These are phyloP conservation scores for Backusella tarrabulga DNA, from an alignment of 192 early-diverging fungal species.

Conservation along the genomic window DNA sequence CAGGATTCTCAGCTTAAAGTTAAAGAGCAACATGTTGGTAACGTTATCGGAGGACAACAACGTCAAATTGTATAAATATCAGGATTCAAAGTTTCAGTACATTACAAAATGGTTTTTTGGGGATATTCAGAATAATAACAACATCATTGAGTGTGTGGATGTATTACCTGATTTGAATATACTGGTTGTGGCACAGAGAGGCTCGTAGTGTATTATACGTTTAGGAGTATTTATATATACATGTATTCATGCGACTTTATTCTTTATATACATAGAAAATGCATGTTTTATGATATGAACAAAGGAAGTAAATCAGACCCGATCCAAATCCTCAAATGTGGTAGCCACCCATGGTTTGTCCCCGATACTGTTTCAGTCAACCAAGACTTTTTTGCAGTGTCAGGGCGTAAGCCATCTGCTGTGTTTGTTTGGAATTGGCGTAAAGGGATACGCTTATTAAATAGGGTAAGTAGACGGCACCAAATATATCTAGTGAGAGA, in stretches of 20 bases:
- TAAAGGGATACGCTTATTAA: slow-evolving; percentile 29
- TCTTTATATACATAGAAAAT: slow-evolving; percentile 24
- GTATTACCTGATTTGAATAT: slow-evolving; percentile 34
- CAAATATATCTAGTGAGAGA: not conserved
- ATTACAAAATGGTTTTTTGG: slow-evolving; percentile 27
- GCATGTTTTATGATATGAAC: slow-evolving; percentile 36
- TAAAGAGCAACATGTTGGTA: slow-evolving; percentile 19
- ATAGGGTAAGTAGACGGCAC: slow-evolving; percentile 15
- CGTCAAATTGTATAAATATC: slow-evolving; percentile 26
- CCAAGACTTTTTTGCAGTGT: slow-evolving; percentile 32
- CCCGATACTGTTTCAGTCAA: slow-evolving; percentile 31
- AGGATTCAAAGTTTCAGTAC: slow-evolving; percentile 10
- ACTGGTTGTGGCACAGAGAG: slow-evolving; percentile 29
- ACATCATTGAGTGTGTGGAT: slow-evolving; percentile 32
- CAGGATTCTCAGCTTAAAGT: slow-evolving; percentile 24
- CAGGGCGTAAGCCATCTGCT: slow-evolving; percentile 35
- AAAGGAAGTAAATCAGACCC: slow-evolving; percentile 23
- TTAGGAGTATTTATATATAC: not conserved
- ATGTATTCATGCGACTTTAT: not conserved
- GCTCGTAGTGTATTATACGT: slow-evolving; percentile 30
- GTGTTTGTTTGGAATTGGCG: slow-evolving; percentile 41
- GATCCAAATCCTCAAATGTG: slow-evolving; percentile 33
- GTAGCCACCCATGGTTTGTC: slow-evolving; percentile 28
- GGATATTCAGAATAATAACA: not conserved
- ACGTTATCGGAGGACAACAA: slow-evolving; percentile 33